Evolutionary conservation across 768 basidiomycete species (phyloP).

Genomic region (Lactarius quietus): DNA sequence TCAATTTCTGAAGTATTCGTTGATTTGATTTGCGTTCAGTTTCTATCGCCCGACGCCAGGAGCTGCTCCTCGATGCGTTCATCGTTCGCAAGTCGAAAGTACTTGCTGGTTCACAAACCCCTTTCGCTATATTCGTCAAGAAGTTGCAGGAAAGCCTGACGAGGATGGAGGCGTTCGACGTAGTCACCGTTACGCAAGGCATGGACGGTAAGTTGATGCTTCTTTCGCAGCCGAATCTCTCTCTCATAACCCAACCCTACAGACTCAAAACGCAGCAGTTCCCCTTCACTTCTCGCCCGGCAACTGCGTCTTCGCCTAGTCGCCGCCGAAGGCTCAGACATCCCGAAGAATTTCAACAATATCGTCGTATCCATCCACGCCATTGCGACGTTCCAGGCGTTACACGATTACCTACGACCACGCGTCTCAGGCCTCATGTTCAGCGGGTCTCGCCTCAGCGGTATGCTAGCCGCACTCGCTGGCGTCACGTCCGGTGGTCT

Average conservation of each 20-base stretch:
- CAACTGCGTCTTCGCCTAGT: slow-evolving; percentile 86
- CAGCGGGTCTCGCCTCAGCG: slow-evolving; percentile 64
- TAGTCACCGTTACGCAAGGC: slow-evolving; percentile 81
- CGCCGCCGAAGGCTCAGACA: slow-evolving; percentile 85
- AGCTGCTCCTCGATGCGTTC: slow-evolving; percentile 78
- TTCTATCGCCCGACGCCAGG: slow-evolving; percentile 58
- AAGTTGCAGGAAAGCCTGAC: slow-evolving; percentile 95
- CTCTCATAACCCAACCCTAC: neutral
- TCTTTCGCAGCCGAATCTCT: neutral
- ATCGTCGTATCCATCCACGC: slow-evolving; percentile 98
- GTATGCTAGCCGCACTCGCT: slow-evolving; percentile 88
- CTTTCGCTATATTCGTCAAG: slow-evolving; percentile 81
- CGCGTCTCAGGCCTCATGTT: slow-evolving; percentile 72
- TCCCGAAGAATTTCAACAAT: slow-evolving; percentile 82
- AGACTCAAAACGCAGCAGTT: slow-evolving; percentile 84
- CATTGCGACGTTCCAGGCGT: slow-evolving; percentile 95
- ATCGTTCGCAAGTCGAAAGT: slow-evolving; percentile 48
- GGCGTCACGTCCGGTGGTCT: slow-evolving; percentile 41
- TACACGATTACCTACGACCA: slow-evolving; percentile 94
- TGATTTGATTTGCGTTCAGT: slow-evolving; percentile 45
- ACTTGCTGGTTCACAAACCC: slow-evolving; percentile 46
- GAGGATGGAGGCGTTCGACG: slow-evolving; percentile 93
- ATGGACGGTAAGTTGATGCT: slow-evolving; percentile 61
- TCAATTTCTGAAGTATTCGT: neutral
- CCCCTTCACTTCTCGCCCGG: slow-evolving; percentile 86